A percentile compares a stretch with the other conserved stretches of the same genome.
Evolutionary conservation across 148 eudicot species (phyloP).

Genomic region (Euryodendron excelsum): DNA sequence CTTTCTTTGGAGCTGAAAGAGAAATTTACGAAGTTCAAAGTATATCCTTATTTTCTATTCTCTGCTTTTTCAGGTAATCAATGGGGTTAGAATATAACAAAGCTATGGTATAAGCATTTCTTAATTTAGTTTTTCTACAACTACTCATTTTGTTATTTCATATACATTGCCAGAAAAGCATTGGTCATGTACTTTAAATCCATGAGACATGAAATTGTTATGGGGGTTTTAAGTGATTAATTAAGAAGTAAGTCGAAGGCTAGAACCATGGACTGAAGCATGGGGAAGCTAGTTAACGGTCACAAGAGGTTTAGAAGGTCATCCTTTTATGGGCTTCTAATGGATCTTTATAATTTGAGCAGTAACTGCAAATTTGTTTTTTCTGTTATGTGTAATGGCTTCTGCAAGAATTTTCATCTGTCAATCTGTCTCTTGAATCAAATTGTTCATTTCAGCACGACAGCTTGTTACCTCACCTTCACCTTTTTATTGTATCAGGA

Average conservation of each 20-base stretch:
- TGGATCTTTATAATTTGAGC: neutral
- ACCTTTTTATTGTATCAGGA: neutral
- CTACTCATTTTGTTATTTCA: neutral
- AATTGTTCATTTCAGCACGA: neutral
- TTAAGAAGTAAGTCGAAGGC: too few species aligned
- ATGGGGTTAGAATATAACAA: too few species aligned
- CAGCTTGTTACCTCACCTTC: neutral
- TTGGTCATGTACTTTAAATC: neutral
- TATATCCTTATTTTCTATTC: neutral
- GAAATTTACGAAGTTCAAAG: neutral
- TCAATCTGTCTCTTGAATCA: neutral
- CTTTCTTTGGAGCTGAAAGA: neutral
- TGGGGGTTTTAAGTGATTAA: too few species aligned
- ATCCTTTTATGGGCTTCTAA: neutral
- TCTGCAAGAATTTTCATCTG: neutral
- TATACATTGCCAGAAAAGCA: neutral
- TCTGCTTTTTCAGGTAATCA: too few species aligned
- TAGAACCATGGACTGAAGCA: too few species aligned
- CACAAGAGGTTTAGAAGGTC: neutral
- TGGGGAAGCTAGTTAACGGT: neutral
- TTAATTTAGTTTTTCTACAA: too few species aligned
- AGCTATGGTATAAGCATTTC: neutral
- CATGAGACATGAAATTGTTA: neutral
- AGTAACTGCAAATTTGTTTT: neutral
- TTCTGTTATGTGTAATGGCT: neutral